A percentile compares a stretch with the other conserved stretches of the same genome.
These are phyloP conservation scores for Metschnikowia baotianmanensis DNA, from an alignment of 805 yeast genomes.

Conservation along the genomic window DNA sequence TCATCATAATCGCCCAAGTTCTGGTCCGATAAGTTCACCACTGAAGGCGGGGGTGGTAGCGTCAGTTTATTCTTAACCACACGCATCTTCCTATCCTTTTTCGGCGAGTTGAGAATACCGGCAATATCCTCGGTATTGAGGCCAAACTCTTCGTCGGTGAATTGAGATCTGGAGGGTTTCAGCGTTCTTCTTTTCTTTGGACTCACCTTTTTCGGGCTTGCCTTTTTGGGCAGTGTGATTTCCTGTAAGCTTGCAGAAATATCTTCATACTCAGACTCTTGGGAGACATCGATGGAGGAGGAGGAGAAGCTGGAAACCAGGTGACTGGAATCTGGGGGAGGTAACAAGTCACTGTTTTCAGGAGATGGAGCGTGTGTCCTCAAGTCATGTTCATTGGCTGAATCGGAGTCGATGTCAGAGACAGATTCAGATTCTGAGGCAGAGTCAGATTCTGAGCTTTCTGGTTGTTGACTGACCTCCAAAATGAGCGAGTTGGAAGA, in stretches of 20 bases:
- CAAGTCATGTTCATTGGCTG: too few relatives aligned
- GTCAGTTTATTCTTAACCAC: slow-evolving; percentile 8
- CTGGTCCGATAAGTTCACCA: slow-evolving; percentile 28
- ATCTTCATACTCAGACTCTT: slow-evolving; percentile 9
- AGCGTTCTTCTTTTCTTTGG: not conserved
- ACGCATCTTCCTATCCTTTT: slow-evolving; percentile 24
- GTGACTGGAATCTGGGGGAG: not conserved
- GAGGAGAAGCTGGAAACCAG: not conserved
- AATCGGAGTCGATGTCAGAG: too few relatives aligned
- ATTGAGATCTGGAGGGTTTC: slow-evolving; percentile 14
- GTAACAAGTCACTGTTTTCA: not conserved
- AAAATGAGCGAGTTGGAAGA: slow-evolving; percentile 7
- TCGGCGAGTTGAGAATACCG: slow-evolving; percentile 22
- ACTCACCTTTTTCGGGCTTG: not conserved
- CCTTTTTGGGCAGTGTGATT: too few relatives aligned
- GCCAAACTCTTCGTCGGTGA: slow-evolving; percentile 19
- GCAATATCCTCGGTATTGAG: slow-evolving; percentile 20
- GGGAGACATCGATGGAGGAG: not conserved
- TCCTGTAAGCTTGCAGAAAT: slow-evolving; percentile 5
- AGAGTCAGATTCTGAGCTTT: not conserved
- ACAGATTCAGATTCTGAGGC: too few relatives aligned
- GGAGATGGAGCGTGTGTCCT: too few relatives aligned
- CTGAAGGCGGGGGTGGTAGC: slow-evolving; percentile 15
- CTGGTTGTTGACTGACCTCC: slow-evolving; percentile 5
- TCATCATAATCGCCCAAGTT: slow-evolving; percentile 38